These are phyloP conservation scores for Castanea sativa DNA, from an alignment of 306 rosid species.

Conservation along the genomic window DNA sequence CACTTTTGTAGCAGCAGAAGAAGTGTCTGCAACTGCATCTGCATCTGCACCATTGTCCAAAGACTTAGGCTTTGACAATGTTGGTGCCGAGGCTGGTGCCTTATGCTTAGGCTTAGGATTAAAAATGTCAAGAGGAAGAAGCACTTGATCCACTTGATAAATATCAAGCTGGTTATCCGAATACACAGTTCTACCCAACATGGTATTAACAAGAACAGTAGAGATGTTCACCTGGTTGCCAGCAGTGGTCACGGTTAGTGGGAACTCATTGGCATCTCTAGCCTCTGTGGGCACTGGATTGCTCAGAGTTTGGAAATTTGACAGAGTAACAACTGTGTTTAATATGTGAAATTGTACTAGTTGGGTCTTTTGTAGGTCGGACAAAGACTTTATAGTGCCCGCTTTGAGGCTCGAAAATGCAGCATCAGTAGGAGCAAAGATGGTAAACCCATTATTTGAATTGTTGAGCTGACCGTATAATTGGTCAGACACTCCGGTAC, in stretches of 20 bases:
- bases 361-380: slow-evolving; percentile 23
- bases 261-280: slow-evolving; percentile 27
- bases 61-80: background rate
- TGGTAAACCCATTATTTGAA: slow-evolving; percentile 24
- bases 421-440: slow-evolving; percentile 33
- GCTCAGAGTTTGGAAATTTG: slow-evolving; percentile 38
- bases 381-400: slow-evolving; percentile 32
- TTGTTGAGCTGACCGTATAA: slow-evolving; percentile 29
- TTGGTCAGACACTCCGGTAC: slow-evolving; percentile 23
- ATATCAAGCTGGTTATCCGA: slow-evolving; percentile 31
- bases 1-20: background rate
- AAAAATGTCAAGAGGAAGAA: slow-evolving; percentile 31
- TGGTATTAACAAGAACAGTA: slow-evolving; percentile 33
- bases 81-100: slow-evolving; percentile 20
- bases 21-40: background rate
- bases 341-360: slow-evolving; percentile 34
- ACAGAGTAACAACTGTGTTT: slow-evolving; percentile 9
- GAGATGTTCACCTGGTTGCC: slow-evolving; percentile 31
- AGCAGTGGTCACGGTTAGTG: slow-evolving; percentile 27
- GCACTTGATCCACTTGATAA: slow-evolving; percentile 32
- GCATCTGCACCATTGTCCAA: background rate
- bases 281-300: slow-evolving; percentile 40
- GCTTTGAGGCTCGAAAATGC: slow-evolving; percentile 32
- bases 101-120: slow-evolving; percentile 13
- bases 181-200: slow-evolving; percentile 28